Percentiles rank a stretch among this genome's conserved stretches.
Evolutionary conservation across 1,284 basidiomycete genomes (phyloP).

Genomic region (Thelephora terrestris): DNA sequence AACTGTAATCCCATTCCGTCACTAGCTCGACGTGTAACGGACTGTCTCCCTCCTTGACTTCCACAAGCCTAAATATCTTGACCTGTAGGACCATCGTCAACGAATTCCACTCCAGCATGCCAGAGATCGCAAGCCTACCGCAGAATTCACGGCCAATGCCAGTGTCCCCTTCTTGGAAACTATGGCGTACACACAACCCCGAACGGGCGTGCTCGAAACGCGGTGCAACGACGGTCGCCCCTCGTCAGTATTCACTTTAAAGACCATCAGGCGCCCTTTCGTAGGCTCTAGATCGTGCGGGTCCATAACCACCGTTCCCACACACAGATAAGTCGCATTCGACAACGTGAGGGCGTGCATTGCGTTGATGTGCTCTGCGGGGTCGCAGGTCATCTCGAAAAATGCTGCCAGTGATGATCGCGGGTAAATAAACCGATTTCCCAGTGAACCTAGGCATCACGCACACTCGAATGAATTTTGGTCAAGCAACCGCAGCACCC

Average conservation of each 20-base stretch:
- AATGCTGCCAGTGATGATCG: conserved; percentile 29
- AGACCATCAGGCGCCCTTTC: conserved; percentile 46
- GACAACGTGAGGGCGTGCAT: conserved; percentile 31
- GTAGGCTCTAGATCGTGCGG: conserved; percentile 47
- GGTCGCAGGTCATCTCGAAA: conserved; percentile 39
- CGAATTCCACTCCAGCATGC: not conserved
- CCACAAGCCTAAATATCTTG: conserved; percentile 16
- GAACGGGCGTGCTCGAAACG: conserved; percentile 30
- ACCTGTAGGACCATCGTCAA: conserved; percentile 39
- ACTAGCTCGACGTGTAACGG: conserved; percentile 29
- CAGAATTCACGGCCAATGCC: conserved; percentile 64
- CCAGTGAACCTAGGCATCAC: conserved; percentile 14
- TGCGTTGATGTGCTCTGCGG: conserved; percentile 51
- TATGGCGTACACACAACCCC: conserved; percentile 57
- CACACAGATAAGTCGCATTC: conserved; percentile 29
- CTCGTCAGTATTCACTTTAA: conserved; percentile 27
- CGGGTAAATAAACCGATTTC: conserved; percentile 3
- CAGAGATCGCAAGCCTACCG: conserved; percentile 37
- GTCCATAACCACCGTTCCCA: conserved; percentile 48
- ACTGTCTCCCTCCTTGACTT: conserved; percentile 2
- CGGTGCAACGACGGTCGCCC: conserved; percentile 13
- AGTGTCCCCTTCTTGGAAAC: conserved; percentile 37
- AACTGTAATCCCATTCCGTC: conserved; percentile 70
- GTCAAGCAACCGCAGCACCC: conserved; percentile 61
- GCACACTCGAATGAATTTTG: conserved; percentile 56